These are phyloP conservation scores for Trichoderma virens DNA, from an alignment of 495 filamentous ascomycete genomes.

Conservation along the genomic window DNA sequence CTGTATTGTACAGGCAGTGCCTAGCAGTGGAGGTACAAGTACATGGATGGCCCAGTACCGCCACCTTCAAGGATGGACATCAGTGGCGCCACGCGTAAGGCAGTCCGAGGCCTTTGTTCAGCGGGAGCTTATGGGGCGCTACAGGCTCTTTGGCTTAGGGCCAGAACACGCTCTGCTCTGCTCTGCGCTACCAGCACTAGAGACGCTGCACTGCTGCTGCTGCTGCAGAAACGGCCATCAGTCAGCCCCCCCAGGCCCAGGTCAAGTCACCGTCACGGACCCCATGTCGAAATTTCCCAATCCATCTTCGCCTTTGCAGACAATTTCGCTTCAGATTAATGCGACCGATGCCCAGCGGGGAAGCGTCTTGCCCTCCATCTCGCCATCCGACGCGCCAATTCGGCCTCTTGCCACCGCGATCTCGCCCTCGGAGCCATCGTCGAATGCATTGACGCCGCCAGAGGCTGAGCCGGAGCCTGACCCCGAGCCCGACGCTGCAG, in stretches of 20 bases:
- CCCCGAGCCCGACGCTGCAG: conserved; percentile 4
- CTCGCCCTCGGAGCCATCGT: background rate
- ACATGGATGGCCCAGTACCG: no score
- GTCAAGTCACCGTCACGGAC: conserved; percentile 7
- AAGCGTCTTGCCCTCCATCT: background rate
- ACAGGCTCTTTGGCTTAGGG: no score
- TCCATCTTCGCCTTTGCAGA: background rate
- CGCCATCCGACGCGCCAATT: background rate
- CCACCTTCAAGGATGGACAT: no score
- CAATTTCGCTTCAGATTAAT: background rate
- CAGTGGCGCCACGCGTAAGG: no score
- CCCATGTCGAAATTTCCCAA: conserved; percentile 4
- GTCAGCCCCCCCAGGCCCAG: background rate
- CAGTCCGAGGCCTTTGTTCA: no score
- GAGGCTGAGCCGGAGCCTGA: conserved; percentile 7
- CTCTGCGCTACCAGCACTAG: no score
- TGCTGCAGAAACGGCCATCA: background rate
- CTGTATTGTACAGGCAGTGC: no score
- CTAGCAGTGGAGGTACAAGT: no score
- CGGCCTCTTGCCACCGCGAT: background rate
- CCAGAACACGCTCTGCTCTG: no score
- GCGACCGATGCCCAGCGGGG: conserved; percentile 1
- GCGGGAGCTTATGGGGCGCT: no score
- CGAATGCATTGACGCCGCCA: conserved; percentile 6
- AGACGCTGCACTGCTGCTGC: no score